These are phyloP conservation scores for Stentor coeruleus DNA, from an alignment of 73 alveolate species.

Conservation along the genomic window DNA sequence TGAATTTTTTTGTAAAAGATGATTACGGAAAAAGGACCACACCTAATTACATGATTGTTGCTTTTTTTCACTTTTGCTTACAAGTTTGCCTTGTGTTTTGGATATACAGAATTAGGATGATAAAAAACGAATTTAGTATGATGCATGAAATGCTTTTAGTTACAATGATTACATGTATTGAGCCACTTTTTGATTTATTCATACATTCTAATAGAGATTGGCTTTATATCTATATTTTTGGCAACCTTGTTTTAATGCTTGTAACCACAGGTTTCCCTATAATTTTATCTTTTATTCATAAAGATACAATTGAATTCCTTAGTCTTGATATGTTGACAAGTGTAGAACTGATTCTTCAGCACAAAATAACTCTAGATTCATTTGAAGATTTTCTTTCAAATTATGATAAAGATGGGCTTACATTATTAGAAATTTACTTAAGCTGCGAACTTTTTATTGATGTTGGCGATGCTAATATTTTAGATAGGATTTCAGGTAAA, in stretches of 20 bases:
- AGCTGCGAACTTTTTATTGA: background rate
- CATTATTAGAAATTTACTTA: background rate
- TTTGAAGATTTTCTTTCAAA: background rate
- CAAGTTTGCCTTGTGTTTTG: background rate
- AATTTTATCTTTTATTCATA: background rate
- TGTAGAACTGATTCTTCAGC: background rate
- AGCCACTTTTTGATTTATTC: background rate
- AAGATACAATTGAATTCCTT: background rate
- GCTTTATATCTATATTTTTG: background rate
- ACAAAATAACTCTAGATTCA: background rate
- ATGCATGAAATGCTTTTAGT: background rate
- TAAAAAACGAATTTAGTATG: background rate
- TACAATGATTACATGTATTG: background rate
- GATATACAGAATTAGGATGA: background rate
- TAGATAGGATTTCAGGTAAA: background rate
- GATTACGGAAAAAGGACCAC: background rate
- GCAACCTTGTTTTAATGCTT: background rate
- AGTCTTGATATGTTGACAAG: background rate
- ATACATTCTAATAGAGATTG: background rate
- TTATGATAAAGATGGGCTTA: background rate
- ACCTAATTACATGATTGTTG: background rate
- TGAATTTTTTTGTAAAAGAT: background rate
- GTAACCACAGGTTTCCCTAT: background rate
- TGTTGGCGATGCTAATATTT: too few species aligned
- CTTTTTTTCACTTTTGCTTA: too few species aligned